Conservation (phyloP, 495 filamentous ascomycete genomes). For the Pyrenopolyporus hunteri region DNA sequence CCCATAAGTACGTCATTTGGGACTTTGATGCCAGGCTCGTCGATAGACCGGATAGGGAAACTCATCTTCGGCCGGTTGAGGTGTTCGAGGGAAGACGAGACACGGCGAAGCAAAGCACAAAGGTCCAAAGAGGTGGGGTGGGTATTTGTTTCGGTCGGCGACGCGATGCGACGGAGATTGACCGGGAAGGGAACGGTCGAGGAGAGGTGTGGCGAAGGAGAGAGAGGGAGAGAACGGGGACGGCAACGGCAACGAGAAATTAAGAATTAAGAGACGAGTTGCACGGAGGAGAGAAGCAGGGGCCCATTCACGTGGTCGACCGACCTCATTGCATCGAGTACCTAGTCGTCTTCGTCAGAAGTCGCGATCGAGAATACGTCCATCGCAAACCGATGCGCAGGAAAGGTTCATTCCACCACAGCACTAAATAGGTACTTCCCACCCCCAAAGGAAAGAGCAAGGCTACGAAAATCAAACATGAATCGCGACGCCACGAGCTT, state of each 20-base stretch:
- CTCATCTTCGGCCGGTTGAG: slow-evolving; percentile 9
- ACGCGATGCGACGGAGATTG: slow-evolving; percentile 8
- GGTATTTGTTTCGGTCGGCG: slow-evolving; percentile 3
- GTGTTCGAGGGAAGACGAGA: neutral
- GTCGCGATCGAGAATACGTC: slow-evolving; percentile 10
- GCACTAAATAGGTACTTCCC: neutral
- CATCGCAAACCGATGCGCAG: slow-evolving; percentile 15
- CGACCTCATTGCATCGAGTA: slow-evolving; percentile 17
- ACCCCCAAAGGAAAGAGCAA: slow-evolving; percentile 11
- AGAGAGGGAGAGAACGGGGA: neutral
- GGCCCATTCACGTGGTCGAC: neutral
- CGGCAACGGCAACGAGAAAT: neutral
- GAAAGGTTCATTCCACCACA: too few relatives aligned
- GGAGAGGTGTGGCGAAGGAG: neutral
- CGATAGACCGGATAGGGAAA: slow-evolving; percentile 49
- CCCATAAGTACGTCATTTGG: slow-evolving; percentile 60
- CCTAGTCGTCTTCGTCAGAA: slow-evolving; percentile 13
- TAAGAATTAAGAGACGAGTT: slow-evolving; percentile 9
- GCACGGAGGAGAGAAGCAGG: neutral
- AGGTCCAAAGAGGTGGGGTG: neutral
- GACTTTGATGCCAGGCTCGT: slow-evolving; percentile 70
- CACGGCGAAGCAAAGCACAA: neutral
- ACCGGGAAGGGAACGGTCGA: too few relatives aligned
- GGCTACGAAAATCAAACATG: slow-evolving; percentile 26
- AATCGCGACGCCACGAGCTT: slow-evolving; percentile 20